These are phyloP conservation scores for Cryptococcus neoformans DNA, from an alignment of 1,284 basidiomycete genomes.

Conservation along the genomic window DNA sequence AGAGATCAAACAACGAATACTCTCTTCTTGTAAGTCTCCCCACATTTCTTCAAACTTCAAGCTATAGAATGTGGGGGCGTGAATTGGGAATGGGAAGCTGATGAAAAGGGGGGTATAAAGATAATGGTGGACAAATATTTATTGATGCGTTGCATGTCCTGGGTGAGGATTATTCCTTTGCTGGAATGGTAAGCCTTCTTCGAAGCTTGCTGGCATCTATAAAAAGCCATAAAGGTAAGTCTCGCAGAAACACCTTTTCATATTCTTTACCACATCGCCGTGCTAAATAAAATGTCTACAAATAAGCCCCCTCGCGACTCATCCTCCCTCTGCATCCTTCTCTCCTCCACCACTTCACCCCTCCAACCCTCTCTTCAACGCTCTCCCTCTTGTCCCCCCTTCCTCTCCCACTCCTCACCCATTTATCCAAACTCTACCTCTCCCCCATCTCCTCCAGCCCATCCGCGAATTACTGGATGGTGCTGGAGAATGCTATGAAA, in stretches of 20 bases:
- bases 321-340: conserved; percentile 58
- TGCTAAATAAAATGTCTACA: neutral
- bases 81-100: too few species aligned
- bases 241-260: too few species aligned
- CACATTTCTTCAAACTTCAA: too few species aligned
- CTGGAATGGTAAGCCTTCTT: conserved; percentile 23
- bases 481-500: conserved; percentile 30
- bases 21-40: conserved; percentile 20
- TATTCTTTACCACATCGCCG: neutral
- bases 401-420: conserved; percentile 53
- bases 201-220: conserved; percentile 22
- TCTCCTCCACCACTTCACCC: conserved; percentile 58
- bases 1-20: conserved; percentile 13
- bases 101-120: too few species aligned
- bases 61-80: too few species aligned
- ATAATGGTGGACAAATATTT: conserved; percentile 31
- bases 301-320: conserved; percentile 61
- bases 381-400: conserved; percentile 60
- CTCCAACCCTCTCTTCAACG: conserved; percentile 63
- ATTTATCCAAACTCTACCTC: conserved; percentile 65
- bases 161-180: conserved; percentile 34
- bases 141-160: conserved; percentile 43
- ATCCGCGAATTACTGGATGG: conserved; percentile 28
- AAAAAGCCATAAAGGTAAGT: conserved; percentile 23
- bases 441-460: conserved; percentile 57